Base-by-base conservation (phyloP, 768 basidiomycete genomes). In the Guyanaporus albipodus region DNA sequence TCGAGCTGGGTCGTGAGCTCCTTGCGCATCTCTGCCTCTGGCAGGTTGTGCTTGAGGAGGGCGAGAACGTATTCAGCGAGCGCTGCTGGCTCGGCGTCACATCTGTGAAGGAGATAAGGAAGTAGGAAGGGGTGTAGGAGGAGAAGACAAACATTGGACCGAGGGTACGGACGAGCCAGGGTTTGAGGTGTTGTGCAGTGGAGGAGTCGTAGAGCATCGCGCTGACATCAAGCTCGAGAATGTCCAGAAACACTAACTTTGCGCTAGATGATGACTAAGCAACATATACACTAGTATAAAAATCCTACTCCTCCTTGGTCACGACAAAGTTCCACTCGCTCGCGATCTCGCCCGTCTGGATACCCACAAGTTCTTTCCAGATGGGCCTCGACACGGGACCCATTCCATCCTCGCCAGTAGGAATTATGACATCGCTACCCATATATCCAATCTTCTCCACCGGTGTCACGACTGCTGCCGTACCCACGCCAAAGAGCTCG, bases 41-140 rank as follows among this genome's bases (percentile, higher is more conserved):
- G 76, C 1, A 84, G 85, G 68, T 91, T 90, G 64, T 94, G 91
- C 65, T 92, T 91, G 48, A 98, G 72, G 43, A 98, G 73, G 14
- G 95, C 95, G 39, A 96, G 80, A 56, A 97, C 85, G 65, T 97
- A 98, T 63, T 97, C 92, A 4, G 91, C 85, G 42, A 98, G 82
- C 26, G 92, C 91, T 24, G 83, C 81, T 24, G 95, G 93, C 63
- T 98, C 95, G 33, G 95, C 95, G 64, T 98, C 95, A 67, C 91
- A 95, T 77, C 94, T 96, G 46, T 0, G 18, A n/a, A n/a, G n/a
- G n/a, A 8, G 18, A 1, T 2, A 11, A 40, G 54, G 8, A 56
- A 44, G 6, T n/a, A 40, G 12, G 6, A 12, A 23, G 4, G 2
- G 18, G 9, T 21, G 36, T 44, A 31, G 50, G 17, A 24, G 4